A percentile compares a stretch with the other conserved stretches of the same genome.
Evolutionary conservation across 257 asterid species (phyloP).

Genomic region (Fraxinus americana): DNA sequence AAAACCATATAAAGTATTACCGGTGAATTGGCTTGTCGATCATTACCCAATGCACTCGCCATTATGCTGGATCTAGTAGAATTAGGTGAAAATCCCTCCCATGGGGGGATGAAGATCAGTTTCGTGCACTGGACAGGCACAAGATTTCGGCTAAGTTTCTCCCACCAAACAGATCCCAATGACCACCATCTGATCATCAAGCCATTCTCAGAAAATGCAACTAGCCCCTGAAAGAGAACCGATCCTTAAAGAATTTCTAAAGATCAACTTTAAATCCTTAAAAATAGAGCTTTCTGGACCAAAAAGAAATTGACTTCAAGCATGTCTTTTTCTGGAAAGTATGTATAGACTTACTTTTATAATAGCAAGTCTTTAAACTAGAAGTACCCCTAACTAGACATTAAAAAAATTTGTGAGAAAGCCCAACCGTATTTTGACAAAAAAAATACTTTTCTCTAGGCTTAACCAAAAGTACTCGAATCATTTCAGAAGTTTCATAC

Average conservation of each 20-base stretch:
- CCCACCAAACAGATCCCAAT: conserved; percentile 94
- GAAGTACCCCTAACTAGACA: no score
- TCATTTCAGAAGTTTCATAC: no score
- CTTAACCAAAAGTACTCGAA: no score
- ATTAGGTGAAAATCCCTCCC: conserved; percentile 95
- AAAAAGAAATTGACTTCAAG: no score
- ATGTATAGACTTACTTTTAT: no score
- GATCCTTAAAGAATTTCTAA: neutral
- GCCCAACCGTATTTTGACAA: no score
- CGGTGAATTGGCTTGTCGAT: conserved; percentile 56
- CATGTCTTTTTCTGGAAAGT: no score
- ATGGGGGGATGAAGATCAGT: conserved; percentile 86
- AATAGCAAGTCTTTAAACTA: no score
- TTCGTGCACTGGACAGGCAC: conserved; percentile 90
- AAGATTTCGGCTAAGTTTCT: conserved; percentile 82
- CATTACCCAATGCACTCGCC: conserved; percentile 50
- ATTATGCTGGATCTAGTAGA: conserved; percentile 84
- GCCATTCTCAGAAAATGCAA: conserved; percentile 93
- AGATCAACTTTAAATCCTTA: neutral
- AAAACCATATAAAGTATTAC: conserved; percentile 36
- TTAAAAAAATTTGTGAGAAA: no score
- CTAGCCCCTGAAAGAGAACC: conserved; percentile 61
- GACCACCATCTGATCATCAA: conserved; percentile 99
- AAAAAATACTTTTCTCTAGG: no score
- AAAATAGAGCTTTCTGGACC: neutral